Conservation (phyloP, 1,284 basidiomycete genomes). For the Boletus smithii region DNA sequence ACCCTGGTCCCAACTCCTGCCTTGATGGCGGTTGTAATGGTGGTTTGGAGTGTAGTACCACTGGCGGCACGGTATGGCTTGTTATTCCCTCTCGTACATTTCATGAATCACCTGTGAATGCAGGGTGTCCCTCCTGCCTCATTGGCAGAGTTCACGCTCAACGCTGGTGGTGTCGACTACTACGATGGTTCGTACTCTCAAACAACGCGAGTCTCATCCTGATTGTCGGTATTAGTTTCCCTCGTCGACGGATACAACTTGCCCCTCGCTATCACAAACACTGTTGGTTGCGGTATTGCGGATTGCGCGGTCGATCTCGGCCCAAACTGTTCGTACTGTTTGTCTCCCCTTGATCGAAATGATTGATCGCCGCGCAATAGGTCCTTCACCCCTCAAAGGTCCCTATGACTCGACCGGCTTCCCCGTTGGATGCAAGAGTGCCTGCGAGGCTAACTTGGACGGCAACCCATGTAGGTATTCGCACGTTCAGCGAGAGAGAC, state of each 20-base stretch:
- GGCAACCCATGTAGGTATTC: slow-evolving; percentile 35
- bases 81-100: background rate
- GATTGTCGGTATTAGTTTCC: slow-evolving; percentile 29
- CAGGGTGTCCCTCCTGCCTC: slow-evolving; percentile 59
- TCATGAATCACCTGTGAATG: slow-evolving; percentile 2
- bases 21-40: slow-evolving; percentile 56
- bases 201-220: background rate
- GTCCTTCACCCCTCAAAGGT: slow-evolving; percentile 41
- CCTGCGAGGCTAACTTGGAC: slow-evolving; percentile 45
- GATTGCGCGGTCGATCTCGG: slow-evolving; percentile 45
- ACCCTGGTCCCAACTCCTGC: slow-evolving; percentile 52
- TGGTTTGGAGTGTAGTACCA: slow-evolving; percentile 48
- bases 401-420: slow-evolving; percentile 42
- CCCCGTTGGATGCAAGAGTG: slow-evolving; percentile 49
- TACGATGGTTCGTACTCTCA: slow-evolving; percentile 24
- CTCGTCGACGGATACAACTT: slow-evolving; percentile 49
- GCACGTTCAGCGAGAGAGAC: background rate
- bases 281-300: slow-evolving; percentile 38
- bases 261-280: slow-evolving; percentile 43
- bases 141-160: slow-evolving; percentile 58
- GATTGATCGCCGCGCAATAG: slow-evolving; percentile 20
- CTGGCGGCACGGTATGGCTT: slow-evolving; percentile 45
- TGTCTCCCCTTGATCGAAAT: background rate
- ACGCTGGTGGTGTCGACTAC: slow-evolving; percentile 21
- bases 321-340: slow-evolving; percentile 35